These are phyloP conservation scores for Beauveria sp. DNA, from an alignment of 2,329 filamentous ascomycete species.

Conservation along the genomic window DNA sequence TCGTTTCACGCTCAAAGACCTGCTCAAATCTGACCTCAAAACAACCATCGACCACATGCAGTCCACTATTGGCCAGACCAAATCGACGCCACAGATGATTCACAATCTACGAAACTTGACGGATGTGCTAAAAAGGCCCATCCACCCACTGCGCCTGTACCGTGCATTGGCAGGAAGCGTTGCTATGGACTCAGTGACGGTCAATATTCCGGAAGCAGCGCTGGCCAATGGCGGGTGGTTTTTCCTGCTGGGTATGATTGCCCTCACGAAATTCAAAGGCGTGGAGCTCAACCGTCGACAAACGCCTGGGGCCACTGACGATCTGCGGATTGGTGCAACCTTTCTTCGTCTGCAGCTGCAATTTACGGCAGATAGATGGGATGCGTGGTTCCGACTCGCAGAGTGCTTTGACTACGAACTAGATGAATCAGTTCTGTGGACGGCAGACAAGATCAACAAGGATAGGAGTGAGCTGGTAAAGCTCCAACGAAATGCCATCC, in stretches of 20 bases:
- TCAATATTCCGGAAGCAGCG: slow-evolving; percentile 60
- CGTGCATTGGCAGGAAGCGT: slow-evolving; percentile 73
- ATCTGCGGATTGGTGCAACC: slow-evolving; percentile 71
- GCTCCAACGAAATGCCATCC: slow-evolving; percentile 72
- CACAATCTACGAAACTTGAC: slow-evolving; percentile 81
- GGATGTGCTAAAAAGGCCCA: slow-evolving; percentile 71
- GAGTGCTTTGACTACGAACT: slow-evolving; percentile 84
- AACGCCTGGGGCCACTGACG: slow-evolving; percentile 71
- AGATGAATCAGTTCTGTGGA: slow-evolving; percentile 82
- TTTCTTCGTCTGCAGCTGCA: slow-evolving; percentile 79
- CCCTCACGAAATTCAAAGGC: slow-evolving; percentile 73
- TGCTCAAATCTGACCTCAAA: slow-evolving; percentile 86
- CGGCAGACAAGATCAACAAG: slow-evolving; percentile 85
- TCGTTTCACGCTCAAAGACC: slow-evolving; percentile 80
- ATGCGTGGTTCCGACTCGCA: slow-evolving; percentile 82
- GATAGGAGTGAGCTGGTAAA: slow-evolving; percentile 66
- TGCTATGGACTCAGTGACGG: slow-evolving; percentile 62
- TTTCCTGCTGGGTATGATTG: slow-evolving; percentile 81
- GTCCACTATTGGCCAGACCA: slow-evolving; percentile 71
- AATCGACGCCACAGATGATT: slow-evolving; percentile 70
- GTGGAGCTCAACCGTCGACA: slow-evolving; percentile 66
- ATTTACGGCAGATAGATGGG: slow-evolving; percentile 75
- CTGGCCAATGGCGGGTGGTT: slow-evolving; percentile 84
- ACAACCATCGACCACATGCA: slow-evolving; percentile 90
- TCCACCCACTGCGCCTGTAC: slow-evolving; percentile 75